phyloP scores from a whole-genome alignment of 2,329 filamentous ascomycete species.

The Neonectria ditissima region DNA sequence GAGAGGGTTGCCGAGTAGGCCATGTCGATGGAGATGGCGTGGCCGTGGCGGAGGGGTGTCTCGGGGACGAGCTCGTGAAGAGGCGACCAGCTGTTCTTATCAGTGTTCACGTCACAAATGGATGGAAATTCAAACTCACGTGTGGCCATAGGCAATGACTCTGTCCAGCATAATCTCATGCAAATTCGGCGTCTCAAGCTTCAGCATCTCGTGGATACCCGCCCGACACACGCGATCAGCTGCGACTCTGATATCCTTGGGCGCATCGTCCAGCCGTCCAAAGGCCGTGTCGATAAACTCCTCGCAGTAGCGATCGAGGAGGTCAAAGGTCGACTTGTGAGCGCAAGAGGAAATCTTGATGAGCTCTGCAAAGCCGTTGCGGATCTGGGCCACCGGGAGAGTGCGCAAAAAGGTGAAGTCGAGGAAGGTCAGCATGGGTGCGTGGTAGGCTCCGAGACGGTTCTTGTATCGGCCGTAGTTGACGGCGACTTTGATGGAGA shows the following conservation, averaged over 20 bases:
- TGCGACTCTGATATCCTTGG: constrained; percentile 67
- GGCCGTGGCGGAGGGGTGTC: constrained; percentile 76
- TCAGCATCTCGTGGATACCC: constrained; percentile 78
- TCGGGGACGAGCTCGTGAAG: constrained; percentile 77
- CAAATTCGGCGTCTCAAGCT: constrained; percentile 78
- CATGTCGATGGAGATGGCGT: constrained; percentile 82
- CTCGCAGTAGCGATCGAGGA: constrained; percentile 77
- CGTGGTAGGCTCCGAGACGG: constrained; percentile 78
- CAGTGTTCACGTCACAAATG: neutral
- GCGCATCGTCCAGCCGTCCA: constrained; percentile 68
- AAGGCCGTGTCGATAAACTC: constrained; percentile 74
- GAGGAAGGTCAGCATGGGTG: constrained; percentile 77
- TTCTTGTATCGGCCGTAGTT: constrained; percentile 85
- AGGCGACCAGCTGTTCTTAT: constrained; percentile 70
- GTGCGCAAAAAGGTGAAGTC: constrained; percentile 80
- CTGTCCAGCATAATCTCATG: constrained; percentile 79
- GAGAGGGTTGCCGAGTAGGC: constrained; percentile 78
- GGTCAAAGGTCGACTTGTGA: constrained; percentile 72
- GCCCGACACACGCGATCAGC: constrained; percentile 77
- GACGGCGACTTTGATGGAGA: constrained; percentile 82
- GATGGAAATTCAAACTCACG: constrained; percentile 54
- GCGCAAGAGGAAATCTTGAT: constrained; percentile 82
- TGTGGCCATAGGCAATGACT: constrained; percentile 80
- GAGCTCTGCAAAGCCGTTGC: constrained; percentile 79
- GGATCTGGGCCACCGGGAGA: constrained; percentile 74